phyloP scores from a whole-genome alignment of 2,329 filamentous ascomycete species.

The Fusarium euwallaceae region DNA sequence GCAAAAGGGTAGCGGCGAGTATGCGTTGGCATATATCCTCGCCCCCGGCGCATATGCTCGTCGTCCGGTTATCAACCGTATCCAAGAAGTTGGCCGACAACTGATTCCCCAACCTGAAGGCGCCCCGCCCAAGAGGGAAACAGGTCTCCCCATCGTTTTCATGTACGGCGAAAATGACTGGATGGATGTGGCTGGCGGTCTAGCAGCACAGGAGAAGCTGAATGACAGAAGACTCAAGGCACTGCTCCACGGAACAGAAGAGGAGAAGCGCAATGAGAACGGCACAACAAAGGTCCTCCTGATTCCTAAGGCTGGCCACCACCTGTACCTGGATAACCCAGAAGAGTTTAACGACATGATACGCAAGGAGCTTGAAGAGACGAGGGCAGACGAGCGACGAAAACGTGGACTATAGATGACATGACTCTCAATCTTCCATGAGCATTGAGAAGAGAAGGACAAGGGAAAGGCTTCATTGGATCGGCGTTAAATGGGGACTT shows the following conservation, averaged over 20 bases:
- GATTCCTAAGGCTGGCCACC: conserved; percentile 72
- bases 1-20: conserved; percentile 92
- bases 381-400: conserved; percentile 51
- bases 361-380: conserved; percentile 67
- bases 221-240: conserved; percentile 73
- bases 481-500: conserved; percentile 35
- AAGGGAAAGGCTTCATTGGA: conserved; percentile 13
- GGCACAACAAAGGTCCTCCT: conserved; percentile 87
- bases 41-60: conserved; percentile 94
- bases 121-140: conserved; percentile 58
- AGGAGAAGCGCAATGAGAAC: conserved; percentile 79
- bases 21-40: conserved; percentile 91
- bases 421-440: background rate
- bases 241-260: conserved; percentile 71
- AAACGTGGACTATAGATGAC: conserved; percentile 29
- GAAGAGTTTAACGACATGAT: conserved; percentile 69
- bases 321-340: conserved; percentile 71
- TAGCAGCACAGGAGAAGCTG: conserved; percentile 83
- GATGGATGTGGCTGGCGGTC: conserved; percentile 95
- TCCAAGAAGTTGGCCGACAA: conserved; percentile 89
- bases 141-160: conserved; percentile 85
- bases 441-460: conserved; percentile 11
- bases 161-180: conserved; percentile 99
- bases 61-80: conserved; percentile 86
- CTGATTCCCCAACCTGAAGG: conserved; percentile 52